A percentile compares a stretch with the other conserved stretches of the same genome.
Evolutionary conservation across 352 stramenopile species (phyloP).

Genomic region (Phytophthora idaei): DNA sequence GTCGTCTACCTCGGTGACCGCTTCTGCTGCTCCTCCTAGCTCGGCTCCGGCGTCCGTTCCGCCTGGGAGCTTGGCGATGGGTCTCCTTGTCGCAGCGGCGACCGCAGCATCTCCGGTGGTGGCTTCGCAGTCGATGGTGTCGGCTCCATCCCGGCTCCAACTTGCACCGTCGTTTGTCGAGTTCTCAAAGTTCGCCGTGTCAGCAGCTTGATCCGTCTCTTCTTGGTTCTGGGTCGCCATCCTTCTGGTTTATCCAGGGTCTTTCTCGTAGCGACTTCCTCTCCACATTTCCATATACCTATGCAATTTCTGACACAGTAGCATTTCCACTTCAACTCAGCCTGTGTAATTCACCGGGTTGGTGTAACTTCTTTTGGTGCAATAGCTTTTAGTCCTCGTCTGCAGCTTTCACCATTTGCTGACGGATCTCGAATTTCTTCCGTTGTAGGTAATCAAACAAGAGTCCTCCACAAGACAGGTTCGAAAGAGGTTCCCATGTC

Average conservation of each 20-base stretch:
- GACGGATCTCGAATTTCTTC: not conserved
- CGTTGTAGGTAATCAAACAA: not conserved
- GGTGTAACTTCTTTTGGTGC: not conserved
- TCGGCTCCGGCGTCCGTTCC: not conserved
- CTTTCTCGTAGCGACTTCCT: too few species aligned
- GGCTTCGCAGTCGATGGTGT: too few species aligned
- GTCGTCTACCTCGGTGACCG: not conserved
- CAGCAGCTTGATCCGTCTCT: too few species aligned
- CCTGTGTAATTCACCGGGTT: not conserved
- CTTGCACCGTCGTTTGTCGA: too few species aligned
- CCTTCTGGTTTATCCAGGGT: too few species aligned
- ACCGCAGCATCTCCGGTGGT: too few species aligned
- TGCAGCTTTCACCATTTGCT: slow-evolving; percentile 1
- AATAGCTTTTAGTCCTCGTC: not conserved
- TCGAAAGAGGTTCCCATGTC: not conserved
- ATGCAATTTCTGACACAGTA: not conserved
- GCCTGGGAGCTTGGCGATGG: too few species aligned
- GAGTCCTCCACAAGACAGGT: not conserved
- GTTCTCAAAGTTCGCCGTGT: too few species aligned
- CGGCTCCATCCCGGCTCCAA: too few species aligned
- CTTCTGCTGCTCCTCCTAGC: not conserved
- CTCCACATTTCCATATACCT: not conserved
- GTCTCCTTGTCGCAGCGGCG: too few species aligned
- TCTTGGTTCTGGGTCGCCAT: too few species aligned
- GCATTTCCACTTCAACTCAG: not conserved